Conservation (phyloP, 805 yeast genomes). For the Blastobotrys mokoenaii region DNA sequence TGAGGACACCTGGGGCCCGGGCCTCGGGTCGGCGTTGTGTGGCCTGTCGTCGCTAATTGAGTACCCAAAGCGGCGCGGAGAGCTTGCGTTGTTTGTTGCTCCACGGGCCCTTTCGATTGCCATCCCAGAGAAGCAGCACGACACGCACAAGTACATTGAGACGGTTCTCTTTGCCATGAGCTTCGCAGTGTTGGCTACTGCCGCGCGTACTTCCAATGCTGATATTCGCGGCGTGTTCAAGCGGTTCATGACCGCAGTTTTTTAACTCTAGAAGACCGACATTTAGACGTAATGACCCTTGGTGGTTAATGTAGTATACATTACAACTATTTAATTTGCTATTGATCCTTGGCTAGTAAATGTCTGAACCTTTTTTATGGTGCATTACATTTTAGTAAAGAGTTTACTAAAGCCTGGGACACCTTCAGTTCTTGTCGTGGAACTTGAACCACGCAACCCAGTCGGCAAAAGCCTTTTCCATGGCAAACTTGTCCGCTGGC, state of each 20-base stretch:
- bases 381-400: too few species aligned
- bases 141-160: constrained; percentile 7
- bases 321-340: too few species aligned
- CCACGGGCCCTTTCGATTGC: constrained; percentile 18
- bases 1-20: constrained; percentile 35
- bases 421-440: not conserved
- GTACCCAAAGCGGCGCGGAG: constrained; percentile 35
- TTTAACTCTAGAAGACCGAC: not conserved
- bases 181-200: constrained; percentile 13
- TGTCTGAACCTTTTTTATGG: too few species aligned
- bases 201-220: not conserved
- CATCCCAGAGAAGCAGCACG: constrained; percentile 2
- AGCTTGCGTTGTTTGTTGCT: constrained; percentile 41
- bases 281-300: too few species aligned
- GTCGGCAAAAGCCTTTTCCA: constrained; percentile 46
- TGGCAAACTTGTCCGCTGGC: constrained; percentile 52
- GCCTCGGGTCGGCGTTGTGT: constrained; percentile 34
- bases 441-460: constrained; percentile 17
- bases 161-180: constrained; percentile 13
- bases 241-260: not conserved
- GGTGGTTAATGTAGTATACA: too few species aligned
- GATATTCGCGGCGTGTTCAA: constrained; percentile 1
- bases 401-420: not conserved
- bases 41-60: constrained; percentile 38
- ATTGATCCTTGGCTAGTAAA: too few species aligned